Evolutionary conservation across 257 asterid species (phyloP), one percentile per base, ranked within the genome.

Genomic region (Nicotiana undulata): DNA sequence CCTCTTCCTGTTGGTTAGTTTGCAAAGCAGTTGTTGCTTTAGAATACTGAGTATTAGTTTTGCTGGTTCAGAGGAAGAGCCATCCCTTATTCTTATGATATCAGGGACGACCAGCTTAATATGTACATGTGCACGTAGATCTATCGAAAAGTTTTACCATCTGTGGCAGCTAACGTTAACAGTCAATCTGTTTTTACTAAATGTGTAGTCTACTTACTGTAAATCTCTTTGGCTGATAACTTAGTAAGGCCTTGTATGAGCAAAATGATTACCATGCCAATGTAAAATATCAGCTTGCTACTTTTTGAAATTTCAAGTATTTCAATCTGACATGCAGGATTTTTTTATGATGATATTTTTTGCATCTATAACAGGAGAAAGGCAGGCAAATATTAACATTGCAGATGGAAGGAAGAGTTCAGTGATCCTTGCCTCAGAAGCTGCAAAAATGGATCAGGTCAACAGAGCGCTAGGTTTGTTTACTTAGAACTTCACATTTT

Each of bases 401-500:
- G 97, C 98, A 0, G 97, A 93, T 37, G 98, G 97, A 32, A 91
- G 61, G 86, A 93, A 91, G 89, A 89, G 51, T 68, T 81, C 93
- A 5, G 89, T 88, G 63, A 94, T 94, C 84, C 98, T 94, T 84
- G 95, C 87, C 79, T 94, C 98, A 81, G 98, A 93, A 88, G 97
- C 96, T 86, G 93, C 97, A 52, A 93, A 87, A 84, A 81, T 81
- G 89, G 97, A 93, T 83, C 98, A 92, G 86, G 93, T 93, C 79
- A 93, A 93, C 86, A 86, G 97, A 86, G 97, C 98, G 34, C 90
- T 46, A 87, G 98, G 98, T 90, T 85, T 63, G 91, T 88, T 63
- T 13, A 24, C 63, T 20, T 68, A 9, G 20, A 51, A 26, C 22
- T 53, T 74, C 63, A 49, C 63, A 49, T 26, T 46, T 74, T 49